Base-by-base conservation (phyloP, 2,329 filamentous ascomycete species). In the Ceratocystis huliohia region DNA sequence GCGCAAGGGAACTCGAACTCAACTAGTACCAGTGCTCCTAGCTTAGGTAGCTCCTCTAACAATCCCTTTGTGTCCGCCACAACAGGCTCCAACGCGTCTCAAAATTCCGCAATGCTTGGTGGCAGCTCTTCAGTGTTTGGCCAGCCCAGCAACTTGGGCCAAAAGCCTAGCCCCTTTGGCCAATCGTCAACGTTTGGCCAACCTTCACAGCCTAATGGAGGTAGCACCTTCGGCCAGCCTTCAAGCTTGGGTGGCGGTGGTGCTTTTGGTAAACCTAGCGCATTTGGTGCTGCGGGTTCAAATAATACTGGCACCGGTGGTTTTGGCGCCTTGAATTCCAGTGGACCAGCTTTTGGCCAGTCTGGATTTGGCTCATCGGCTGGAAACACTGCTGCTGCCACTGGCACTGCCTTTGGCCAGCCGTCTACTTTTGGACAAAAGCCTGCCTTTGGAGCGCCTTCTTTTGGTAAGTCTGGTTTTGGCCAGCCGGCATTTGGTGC, bases 61-160 rank as follows among this genome's bases (percentile, higher is more conserved):
- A 80, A 75, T 71, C 74, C 81, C 1, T 83, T 84, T 70, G 76
- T 74, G 22, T 63, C 72, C 15, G 53, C 6, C 48, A 10, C 63
- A n/a, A 10, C 63, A 30, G 25, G 15, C 17, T 2, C 56, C 5
- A 64, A 68, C 22, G 62, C 69, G 1, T 62, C 72, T 4, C 44
- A 70, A 33, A 50, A 30, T n/a, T 15, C 62, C 17, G 33, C 45
- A 37, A 67, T 48, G 44, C 61, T 61, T n/a, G 50, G 48, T 7
- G 63, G 66, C 7, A 45, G 65, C 25, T 65, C 65, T 69, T 41
- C 72, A 72, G 70, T 75, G 1, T 75, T 76, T 63, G 72, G 72
- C 6, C 73, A 74, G 63, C 70, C 73, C 10, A 76, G 73, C 61
- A 71, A 75, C 0, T 83, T 84, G 69, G 78, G 79, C 2, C 76